Evolutionary conservation across 2,329 filamentous ascomycete species (phyloP).

Genomic region (Penicillium sp.): DNA sequence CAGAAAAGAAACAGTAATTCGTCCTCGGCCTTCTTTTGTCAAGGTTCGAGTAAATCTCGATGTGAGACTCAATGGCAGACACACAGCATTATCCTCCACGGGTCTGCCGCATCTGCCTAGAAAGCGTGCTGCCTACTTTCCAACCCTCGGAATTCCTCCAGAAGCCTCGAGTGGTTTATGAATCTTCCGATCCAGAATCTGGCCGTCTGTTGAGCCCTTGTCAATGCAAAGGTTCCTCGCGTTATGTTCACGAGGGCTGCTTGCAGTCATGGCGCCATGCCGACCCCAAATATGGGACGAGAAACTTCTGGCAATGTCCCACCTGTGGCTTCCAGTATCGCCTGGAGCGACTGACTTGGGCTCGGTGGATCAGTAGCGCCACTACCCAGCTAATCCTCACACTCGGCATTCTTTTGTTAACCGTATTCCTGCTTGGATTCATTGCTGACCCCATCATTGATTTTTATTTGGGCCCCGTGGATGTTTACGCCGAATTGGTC

Average conservation of each 20-base stretch:
- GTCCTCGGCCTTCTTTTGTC: neutral
- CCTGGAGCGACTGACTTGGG: constrained; percentile 74
- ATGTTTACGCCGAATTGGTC: constrained; percentile 50
- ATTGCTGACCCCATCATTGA: constrained; percentile 90
- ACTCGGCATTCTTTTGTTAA: constrained; percentile 65
- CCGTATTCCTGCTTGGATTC: constrained; percentile 83
- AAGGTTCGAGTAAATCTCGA: constrained; percentile 5
- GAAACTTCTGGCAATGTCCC: constrained; percentile 83
- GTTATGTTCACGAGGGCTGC: constrained; percentile 92
- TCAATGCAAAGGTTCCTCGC: constrained; percentile 87
- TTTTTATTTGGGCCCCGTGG: constrained; percentile 76
- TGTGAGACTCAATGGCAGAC: constrained; percentile 19
- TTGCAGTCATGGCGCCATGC: constrained; percentile 78
- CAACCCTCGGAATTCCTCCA: constrained; percentile 59
- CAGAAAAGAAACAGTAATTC: constrained; percentile 24
- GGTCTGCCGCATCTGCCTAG: constrained; percentile 87
- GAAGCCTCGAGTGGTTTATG: constrained; percentile 63
- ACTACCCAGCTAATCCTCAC: constrained; percentile 70
- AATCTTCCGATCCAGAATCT: constrained; percentile 69
- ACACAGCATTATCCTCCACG: constrained; percentile 64
- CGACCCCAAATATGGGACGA: constrained; percentile 61
- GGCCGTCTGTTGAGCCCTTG: constrained; percentile 85
- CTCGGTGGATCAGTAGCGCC: constrained; percentile 66
- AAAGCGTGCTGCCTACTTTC: constrained; percentile 64
- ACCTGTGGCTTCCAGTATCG: constrained; percentile 84